phyloP scores from a whole-genome alignment of 2,329 filamentous ascomycete genomes.

The Phyllosticta paracitricarpa region DNA sequence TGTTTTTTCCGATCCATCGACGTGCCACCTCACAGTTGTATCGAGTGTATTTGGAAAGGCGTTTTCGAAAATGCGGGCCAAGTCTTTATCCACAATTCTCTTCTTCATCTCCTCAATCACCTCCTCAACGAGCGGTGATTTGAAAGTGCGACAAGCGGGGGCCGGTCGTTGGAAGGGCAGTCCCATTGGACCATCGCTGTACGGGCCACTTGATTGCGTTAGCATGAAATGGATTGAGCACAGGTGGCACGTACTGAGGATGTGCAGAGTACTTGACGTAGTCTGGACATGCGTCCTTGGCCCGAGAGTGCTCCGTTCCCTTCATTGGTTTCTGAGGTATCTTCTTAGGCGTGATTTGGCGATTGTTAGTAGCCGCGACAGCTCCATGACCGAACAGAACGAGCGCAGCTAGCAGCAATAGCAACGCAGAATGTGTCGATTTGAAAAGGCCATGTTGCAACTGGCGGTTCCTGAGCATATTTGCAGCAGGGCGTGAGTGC shows the following conservation, averaged over 20 bases:
- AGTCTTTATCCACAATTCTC: conserved; percentile 72
- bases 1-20: conserved; percentile 41
- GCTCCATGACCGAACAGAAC: background rate
- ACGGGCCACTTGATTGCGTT: conserved; percentile 37
- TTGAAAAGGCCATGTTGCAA: background rate
- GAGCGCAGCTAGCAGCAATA: background rate
- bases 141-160: conserved; percentile 76
- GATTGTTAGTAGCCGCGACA: background rate
- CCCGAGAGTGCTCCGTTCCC: background rate
- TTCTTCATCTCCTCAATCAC: conserved; percentile 75
- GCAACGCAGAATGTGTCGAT: background rate
- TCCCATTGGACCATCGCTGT: conserved; percentile 66
- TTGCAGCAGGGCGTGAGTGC: background rate
- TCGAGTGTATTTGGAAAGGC: conserved; percentile 87
- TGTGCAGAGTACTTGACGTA: conserved; percentile 31
- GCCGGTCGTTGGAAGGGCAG: conserved; percentile 83
- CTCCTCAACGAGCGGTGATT: conserved; percentile 74
- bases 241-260: conserved; percentile 16
- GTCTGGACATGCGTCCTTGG: conserved; percentile 48
- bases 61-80: conserved; percentile 90
- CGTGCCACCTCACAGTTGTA: conserved; percentile 82
- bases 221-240: conserved; percentile 16
- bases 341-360: background rate
- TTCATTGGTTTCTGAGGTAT: conserved; percentile 4
- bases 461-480: background rate